Conservation (phyloP, 2,329 filamentous ascomycete species). For the Colletotrichum navitas region DNA sequence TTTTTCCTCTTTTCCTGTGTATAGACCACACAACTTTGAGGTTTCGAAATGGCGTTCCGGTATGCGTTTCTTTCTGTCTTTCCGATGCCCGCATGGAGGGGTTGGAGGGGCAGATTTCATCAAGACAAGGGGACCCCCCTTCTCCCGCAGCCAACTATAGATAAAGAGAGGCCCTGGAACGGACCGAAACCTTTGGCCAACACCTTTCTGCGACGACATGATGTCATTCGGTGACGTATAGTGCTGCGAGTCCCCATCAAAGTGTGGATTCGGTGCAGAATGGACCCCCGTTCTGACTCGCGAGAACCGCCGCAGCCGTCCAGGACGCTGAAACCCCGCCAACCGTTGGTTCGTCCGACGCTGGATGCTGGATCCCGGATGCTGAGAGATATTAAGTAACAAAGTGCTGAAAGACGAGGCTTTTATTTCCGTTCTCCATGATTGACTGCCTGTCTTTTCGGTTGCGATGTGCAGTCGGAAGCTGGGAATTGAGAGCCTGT, state of each 20-base stretch:
- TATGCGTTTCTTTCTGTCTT: slow-evolving; percentile 8
- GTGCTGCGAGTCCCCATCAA: slow-evolving; percentile 10
- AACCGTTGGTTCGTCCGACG: neutral
- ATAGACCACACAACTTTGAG: neutral
- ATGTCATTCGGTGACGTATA: slow-evolving; percentile 35
- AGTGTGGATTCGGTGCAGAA: slow-evolving; percentile 3
- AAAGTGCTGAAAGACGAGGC: neutral
- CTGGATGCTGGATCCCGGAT: neutral
- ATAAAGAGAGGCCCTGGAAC: neutral
- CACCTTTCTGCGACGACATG: slow-evolving; percentile 30
- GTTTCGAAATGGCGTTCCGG: neutral
- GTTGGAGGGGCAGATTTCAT: slow-evolving; percentile 20
- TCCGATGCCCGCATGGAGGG: slow-evolving; percentile 3
- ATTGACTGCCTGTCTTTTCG: neutral
- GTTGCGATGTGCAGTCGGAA: neutral
- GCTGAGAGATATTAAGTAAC: neutral
- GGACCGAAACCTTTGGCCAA: slow-evolving; percentile 25
- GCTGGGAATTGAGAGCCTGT: neutral
- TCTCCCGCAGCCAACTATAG: slow-evolving; percentile 2
- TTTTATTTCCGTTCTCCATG: neutral
- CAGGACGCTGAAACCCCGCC: neutral
- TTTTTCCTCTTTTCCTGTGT: neutral
- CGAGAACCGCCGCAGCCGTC: slow-evolving; percentile 26
- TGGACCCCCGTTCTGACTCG: slow-evolving; percentile 18
- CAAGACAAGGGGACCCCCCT: neutral